Evolutionary conservation across 2,329 filamentous ascomycete species (phyloP).

Genomic region (Aspergillus sp.): DNA sequence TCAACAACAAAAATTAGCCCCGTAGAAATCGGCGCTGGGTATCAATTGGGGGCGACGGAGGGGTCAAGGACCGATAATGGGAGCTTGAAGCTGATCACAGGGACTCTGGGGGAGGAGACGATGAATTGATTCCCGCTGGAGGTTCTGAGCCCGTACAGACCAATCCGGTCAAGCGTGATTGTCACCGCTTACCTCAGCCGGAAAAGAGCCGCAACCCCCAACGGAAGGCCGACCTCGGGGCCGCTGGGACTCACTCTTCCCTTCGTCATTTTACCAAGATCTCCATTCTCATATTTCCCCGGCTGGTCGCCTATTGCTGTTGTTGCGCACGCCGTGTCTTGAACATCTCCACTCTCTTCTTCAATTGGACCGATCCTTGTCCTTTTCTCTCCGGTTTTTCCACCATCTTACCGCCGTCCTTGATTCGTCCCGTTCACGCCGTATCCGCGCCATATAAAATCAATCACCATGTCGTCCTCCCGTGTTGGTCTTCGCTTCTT

Average conservation of each 20-base stretch:
- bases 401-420: slow-evolving; percentile 17
- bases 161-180: slow-evolving; percentile 30
- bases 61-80: slow-evolving; percentile 2
- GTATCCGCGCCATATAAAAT: slow-evolving; percentile 1
- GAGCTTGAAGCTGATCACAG: slow-evolving; percentile 1
- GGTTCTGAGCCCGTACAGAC: slow-evolving; percentile 15
- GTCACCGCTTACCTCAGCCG: slow-evolving; percentile 34
- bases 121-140: slow-evolving; percentile 10
- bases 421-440: slow-evolving; percentile 12
- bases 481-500: slow-evolving; percentile 61
- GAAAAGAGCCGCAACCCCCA: slow-evolving; percentile 22
- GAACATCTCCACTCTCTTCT: background rate
- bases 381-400: slow-evolving; percentile 6
- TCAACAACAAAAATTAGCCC: background rate
- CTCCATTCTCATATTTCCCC: background rate
- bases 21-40: background rate
- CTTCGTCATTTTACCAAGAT: background rate
- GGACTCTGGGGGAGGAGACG: slow-evolving; percentile 3
- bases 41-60: slow-evolving; percentile 13
- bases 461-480: slow-evolving; percentile 51
- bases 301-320: background rate
- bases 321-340: background rate
- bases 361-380: background rate
- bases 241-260: background rate
- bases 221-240: slow-evolving; percentile 22